Base-by-base conservation (phyloP, 257 asterid species). In the Cinchona pubescens region DNA sequence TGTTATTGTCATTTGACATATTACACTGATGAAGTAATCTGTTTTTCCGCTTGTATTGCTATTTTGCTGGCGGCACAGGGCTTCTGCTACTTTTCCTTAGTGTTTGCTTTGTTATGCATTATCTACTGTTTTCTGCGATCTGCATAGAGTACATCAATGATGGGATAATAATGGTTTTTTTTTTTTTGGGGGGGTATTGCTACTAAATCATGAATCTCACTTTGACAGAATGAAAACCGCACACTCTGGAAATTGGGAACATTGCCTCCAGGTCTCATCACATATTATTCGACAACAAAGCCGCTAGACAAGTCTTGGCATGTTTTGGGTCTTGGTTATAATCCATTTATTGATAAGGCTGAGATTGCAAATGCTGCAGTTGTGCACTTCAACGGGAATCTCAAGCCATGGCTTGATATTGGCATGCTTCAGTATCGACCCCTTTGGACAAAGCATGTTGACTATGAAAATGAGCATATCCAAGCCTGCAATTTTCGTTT, bases 391-490 rank as follows among this genome's bases (percentile, higher is more conserved):
- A 91, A 91, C 65, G 97, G 97, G 67, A 89, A 92, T 77, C 83
- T 88, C 90, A 90, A 90, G 83, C 97, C 97, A 12, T 91, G 97
- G 97, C 97, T 92, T 37, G 97, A 92, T 82, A 92, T 92, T 69
- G 97, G 92, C 72, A 92, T 92, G 69, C 48, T 83, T 76, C 97
- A 90, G 77, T 92, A 84, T 82, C 89, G 92, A 56, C 90, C 91
- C 3, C 85, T 92, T 67, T 92, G 97, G 97, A 81, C 90, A 62
- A 90, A 90, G 87, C 88, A 90, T 67, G 97, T 92, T 3, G 97
- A 92, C 84, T 86, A 87, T 72, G 92, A 85, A 72, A 90, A 87
- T 45, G 96, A 90, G 87, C 87, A 84, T 75, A 89, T 90, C 79
- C 92, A 83, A 75, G 87, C 90, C 63, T 92, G 97, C 94, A 92